Conservation (phyloP, 257 asterid genomes). For the Eustoma russellianum region DNA sequence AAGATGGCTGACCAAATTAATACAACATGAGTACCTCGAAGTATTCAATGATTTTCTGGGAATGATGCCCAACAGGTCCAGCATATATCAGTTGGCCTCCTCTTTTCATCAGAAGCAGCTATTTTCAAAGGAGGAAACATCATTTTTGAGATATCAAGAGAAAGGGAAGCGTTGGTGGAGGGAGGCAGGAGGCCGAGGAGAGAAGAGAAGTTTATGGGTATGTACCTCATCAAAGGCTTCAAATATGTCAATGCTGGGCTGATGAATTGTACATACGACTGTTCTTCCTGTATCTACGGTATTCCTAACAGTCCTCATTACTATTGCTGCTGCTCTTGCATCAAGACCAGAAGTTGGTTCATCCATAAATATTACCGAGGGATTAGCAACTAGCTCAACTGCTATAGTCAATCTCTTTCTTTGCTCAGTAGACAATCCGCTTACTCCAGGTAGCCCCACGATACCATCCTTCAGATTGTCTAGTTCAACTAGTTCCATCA, state of each 20-base stretch:
- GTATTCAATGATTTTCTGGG: conserved; percentile 34
- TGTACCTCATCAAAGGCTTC: conserved; percentile 68
- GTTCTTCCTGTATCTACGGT: conserved; percentile 73
- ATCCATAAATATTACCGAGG: conserved; percentile 67
- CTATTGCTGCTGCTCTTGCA: conserved; percentile 69
- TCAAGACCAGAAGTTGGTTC: conserved; percentile 73
- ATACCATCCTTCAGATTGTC: conserved; percentile 40
- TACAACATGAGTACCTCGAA: conserved; percentile 38
- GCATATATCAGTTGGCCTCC: conserved; percentile 60
- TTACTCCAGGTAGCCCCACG: conserved; percentile 55
- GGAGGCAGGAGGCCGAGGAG: not conserved
- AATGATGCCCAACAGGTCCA: conserved; percentile 48
- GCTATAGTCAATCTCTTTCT: conserved; percentile 63
- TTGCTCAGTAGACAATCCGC: conserved; percentile 57
- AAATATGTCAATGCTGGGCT: conserved; percentile 61
- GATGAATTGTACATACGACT: conserved; percentile 67
- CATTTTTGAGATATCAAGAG: not conserved
- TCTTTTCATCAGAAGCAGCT: conserved; percentile 61
- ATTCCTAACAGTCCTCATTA: conserved; percentile 68
- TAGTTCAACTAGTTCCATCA: conserved; percentile 55
- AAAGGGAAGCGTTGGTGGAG: not conserved
- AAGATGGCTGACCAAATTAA: not conserved
- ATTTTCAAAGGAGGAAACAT: conserved; percentile 8
- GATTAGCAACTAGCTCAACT: conserved; percentile 63
- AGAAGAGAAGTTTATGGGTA: not conserved